phyloP scores from a whole-genome alignment of 2,329 filamentous ascomycete genomes.

The Colletotrichum orbiculare region DNA sequence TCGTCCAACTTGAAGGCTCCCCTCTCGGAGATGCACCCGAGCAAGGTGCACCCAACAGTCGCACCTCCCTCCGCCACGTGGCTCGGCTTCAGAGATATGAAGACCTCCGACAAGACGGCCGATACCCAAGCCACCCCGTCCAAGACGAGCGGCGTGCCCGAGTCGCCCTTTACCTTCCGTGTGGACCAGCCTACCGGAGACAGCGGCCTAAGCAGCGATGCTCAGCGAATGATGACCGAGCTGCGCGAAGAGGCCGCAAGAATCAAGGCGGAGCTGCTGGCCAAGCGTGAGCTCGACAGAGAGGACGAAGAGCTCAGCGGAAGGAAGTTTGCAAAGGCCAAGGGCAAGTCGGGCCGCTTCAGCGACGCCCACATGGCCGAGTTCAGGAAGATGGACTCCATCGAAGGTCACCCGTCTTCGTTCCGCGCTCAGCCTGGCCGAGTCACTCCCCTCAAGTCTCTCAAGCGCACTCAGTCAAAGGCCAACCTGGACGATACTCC shows the following conservation, averaged over 20 bases:
- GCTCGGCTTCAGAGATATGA: slow-evolving; percentile 84
- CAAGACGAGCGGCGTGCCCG: slow-evolving; percentile 62
- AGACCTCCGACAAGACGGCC: slow-evolving; percentile 58
- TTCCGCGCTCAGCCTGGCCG: slow-evolving; percentile 71
- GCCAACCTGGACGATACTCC: slow-evolving; percentile 52
- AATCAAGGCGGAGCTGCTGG: slow-evolving; percentile 41
- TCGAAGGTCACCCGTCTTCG: slow-evolving; percentile 84
- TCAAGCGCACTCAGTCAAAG: slow-evolving; percentile 59
- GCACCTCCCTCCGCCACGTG: slow-evolving; percentile 82
- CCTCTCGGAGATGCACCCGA: slow-evolving; percentile 90
- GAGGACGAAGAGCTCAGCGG: slow-evolving; percentile 54
- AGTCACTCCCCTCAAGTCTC: slow-evolving; percentile 57
- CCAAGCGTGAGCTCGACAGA: slow-evolving; percentile 68
- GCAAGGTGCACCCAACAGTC: slow-evolving; percentile 81
- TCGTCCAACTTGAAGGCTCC: slow-evolving; percentile 76
- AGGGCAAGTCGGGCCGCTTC: slow-evolving; percentile 81
- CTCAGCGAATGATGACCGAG: slow-evolving; percentile 71
- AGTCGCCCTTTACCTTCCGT: slow-evolving; percentile 74
- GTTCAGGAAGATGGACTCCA: slow-evolving; percentile 98
- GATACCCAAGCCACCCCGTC: slow-evolving; percentile 71
- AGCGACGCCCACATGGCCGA: slow-evolving; percentile 87
- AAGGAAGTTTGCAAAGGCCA: slow-evolving; percentile 83
- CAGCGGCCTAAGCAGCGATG: slow-evolving; percentile 69
- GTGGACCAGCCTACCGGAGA: slow-evolving; percentile 63
- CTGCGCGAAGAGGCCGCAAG: slow-evolving; percentile 64